Conservation (phyloP, 164 flowering plant genomes). For the Taxillus chinensis region DNA sequence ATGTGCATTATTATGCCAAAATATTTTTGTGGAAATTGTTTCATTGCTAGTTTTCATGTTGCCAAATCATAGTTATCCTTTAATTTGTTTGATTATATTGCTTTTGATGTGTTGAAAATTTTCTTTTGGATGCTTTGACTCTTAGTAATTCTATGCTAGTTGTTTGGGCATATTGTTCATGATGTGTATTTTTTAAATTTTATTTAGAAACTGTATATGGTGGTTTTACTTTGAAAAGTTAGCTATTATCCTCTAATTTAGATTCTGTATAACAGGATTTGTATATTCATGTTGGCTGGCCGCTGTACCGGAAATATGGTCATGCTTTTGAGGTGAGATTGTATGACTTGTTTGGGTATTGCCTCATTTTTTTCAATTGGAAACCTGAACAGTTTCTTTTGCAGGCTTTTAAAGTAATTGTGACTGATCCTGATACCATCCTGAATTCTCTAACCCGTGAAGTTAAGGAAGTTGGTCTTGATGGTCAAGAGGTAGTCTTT, state of each 20-base stretch:
- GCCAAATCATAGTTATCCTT: too few species aligned
- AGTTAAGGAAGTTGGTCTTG: conserved; percentile 80
- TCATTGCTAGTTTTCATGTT: too few species aligned
- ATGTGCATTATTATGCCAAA: too few species aligned
- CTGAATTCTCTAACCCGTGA: conserved; percentile 73
- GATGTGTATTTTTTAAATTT: too few species aligned
- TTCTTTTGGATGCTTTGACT: too few species aligned
- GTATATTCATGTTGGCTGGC: conserved; percentile 91
- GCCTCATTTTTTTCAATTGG: not conserved
- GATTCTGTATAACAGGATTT: conserved; percentile 48
- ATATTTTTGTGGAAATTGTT: too few species aligned
- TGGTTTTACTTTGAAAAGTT: too few species aligned
- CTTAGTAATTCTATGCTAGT: too few species aligned
- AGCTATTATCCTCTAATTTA: not conserved
- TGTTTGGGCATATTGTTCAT: too few species aligned
- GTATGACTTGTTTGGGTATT: not conserved
- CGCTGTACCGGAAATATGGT: conserved; percentile 79
- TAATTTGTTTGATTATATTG: too few species aligned
- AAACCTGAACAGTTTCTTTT: conserved; percentile 3
- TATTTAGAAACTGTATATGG: too few species aligned
- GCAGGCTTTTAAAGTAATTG: conserved; percentile 84
- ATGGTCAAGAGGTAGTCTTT: conserved; percentile 74
- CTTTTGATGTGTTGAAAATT: too few species aligned
- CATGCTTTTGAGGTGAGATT: conserved; percentile 89
- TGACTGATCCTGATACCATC: conserved; percentile 77